These are phyloP conservation scores for Penicillium sclerotigenum DNA, from an alignment of 2,329 filamentous ascomycete species.

Conservation along the genomic window DNA sequence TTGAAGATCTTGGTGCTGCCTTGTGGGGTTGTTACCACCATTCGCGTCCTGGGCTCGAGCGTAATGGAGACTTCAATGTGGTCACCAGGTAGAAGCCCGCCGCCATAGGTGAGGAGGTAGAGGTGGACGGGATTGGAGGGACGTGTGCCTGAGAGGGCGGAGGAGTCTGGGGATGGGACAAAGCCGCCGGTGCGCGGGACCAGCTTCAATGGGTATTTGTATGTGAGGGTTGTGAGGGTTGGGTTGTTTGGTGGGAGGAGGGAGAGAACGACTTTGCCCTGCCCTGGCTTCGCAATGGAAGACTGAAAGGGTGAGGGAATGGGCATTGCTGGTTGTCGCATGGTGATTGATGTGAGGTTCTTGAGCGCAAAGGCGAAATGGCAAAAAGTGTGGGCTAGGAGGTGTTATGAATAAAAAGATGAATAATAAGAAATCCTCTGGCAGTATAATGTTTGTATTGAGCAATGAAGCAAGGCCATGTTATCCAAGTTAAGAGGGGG, in stretches of 20 bases:
- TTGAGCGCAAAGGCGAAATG: neutral
- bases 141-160: conserved; percentile 19
- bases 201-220: conserved; percentile 93
- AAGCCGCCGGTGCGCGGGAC: conserved; percentile 72
- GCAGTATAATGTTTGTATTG: neutral
- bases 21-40: conserved; percentile 60
- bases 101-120: conserved; percentile 91
- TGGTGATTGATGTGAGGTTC: conserved; percentile 7
- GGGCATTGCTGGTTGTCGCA: conserved; percentile 30
- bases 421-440: neutral
- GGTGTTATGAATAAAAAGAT: neutral
- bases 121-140: conserved; percentile 64
- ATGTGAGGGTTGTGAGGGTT: conserved; percentile 70
- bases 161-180: conserved; percentile 49
- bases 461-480: neutral
- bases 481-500: conserved; percentile 8
- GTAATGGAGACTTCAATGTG: conserved; percentile 69
- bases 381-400: neutral
- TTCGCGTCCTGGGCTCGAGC: conserved; percentile 61
- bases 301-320: conserved; percentile 69
- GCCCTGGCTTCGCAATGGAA: conserved; percentile 70
- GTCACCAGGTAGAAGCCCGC: conserved; percentile 87
- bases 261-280: conserved; percentile 72
- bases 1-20: conserved; percentile 97
- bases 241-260: conserved; percentile 69